phyloP scores from a whole-genome alignment of 2,329 filamentous ascomycete species.

The Fusarium sp. region DNA sequence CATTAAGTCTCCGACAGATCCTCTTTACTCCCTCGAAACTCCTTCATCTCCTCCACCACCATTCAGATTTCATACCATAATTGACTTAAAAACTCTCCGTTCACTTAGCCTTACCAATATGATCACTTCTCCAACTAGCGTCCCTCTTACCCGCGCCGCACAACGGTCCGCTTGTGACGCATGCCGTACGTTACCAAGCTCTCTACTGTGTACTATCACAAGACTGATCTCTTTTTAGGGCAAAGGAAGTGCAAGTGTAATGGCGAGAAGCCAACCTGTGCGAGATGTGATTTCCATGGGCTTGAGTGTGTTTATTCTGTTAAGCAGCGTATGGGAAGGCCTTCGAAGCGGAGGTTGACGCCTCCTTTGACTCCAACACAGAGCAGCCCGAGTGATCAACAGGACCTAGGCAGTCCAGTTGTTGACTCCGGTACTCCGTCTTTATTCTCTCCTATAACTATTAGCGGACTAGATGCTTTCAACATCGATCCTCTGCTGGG shows the following conservation, averaged over 20 bases:
- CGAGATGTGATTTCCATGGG: rapidly evolving
- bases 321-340: neutral
- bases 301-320: neutral
- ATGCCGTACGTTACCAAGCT: neutral
- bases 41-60: neutral
- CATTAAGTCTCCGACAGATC: neutral
- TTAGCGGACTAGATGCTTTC: neutral
- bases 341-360: neutral
- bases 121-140: rapidly evolving
- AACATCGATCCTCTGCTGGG: neutral
- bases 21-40: neutral
- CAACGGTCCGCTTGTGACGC: constrained; percentile 2
- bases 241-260: constrained; percentile 2
- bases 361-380: neutral
- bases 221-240: neutral
- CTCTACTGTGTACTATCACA: rapidly evolving
- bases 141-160: neutral
- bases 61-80: too few relatives aligned
- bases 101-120: rapidly evolving
- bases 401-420: rapidly evolving
- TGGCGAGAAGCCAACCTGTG: neutral
- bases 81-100: neutral
- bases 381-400: neutral
- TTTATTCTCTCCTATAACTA: neutral
- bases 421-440: neutral